Base-by-base conservation (phyloP, 768 basidiomycete genomes). In the Tephrocybe rancida region DNA sequence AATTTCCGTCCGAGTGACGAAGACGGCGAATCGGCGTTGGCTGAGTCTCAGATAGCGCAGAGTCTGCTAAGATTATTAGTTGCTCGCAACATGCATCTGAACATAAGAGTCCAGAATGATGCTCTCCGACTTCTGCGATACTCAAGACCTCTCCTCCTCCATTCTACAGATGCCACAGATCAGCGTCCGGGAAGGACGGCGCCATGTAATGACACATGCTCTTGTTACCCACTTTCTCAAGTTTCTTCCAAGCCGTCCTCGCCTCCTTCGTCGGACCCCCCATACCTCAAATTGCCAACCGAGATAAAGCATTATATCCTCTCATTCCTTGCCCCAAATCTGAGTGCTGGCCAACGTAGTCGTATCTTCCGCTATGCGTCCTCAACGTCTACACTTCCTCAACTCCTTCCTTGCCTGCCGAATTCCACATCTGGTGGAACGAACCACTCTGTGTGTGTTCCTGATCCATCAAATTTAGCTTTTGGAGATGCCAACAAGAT, bases 291-390 rank as follows among this genome's bases (percentile, higher is more conserved):
- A 24, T 67, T 88, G 11, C 87, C 87, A 2, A 66, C 65, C 8
- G 87, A 88, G 64, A 68, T 88, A 6, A 78, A 81, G 50, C 75
- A 82, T 10, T 63, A 83, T 62, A 79, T 85, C 32, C 73, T 88
- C 29, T 78, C 82, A 11, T 79, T 80, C 60, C 66, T 86, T 19
- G 80, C 84, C 3, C 85, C 85, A 14, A 71, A 66, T 0, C 76
- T 88, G 45, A 86, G 86, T 16, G 63, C 75, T 18, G 66, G 70
- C 1, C 87, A 88, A 59, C 78, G 78, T 19, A 70, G 79, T 57
- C 78, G 77, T 7, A 75, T 88, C 27, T 77, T 74, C 56, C 64
- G 61, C 26, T 87, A 79, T 52, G 85, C 85, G 7, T 72, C 79
- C 1, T 71, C 73, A 26, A 47, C 65, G 0, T 50, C 66, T 3